Conservation (phyloP, 1,284 basidiomycete genomes). For the Psilocybe mexicana region DNA sequence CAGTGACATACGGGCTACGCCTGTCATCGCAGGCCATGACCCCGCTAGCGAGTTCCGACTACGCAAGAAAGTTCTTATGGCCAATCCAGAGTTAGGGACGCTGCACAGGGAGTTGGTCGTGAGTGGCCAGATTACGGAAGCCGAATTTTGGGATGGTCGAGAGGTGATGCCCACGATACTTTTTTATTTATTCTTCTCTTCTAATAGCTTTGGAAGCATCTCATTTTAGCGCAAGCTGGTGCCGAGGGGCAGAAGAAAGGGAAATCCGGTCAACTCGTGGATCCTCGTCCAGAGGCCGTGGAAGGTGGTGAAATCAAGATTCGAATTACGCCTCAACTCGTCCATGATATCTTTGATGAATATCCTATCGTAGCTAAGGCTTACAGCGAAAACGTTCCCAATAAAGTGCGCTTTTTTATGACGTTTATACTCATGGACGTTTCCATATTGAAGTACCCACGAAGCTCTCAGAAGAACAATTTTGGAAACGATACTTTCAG, state of each 20-base stretch:
- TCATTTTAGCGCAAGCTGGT: conserved; percentile 71
- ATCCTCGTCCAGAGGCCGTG: conserved; percentile 82
- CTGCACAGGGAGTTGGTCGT: conserved; percentile 88
- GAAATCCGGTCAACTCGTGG: conserved; percentile 83
- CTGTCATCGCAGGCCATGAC: conserved; percentile 58
- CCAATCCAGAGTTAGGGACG: conserved; percentile 71
- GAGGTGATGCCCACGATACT: conserved; percentile 52
- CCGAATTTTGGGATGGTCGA: conserved; percentile 94
- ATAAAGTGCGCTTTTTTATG: conserved; percentile 52
- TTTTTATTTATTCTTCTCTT: conserved; percentile 8
- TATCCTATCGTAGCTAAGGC: conserved; percentile 94
- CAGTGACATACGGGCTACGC: conserved; percentile 52
- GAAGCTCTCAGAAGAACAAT: conserved; percentile 85
- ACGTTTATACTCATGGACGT: conserved; percentile 3
- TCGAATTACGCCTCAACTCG: conserved; percentile 89
- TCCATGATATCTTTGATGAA: conserved; percentile 96
- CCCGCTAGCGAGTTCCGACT: conserved; percentile 67
- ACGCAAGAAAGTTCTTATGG: conserved; percentile 78
- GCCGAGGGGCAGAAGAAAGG: conserved; percentile 79
- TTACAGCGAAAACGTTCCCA: conserved; percentile 91
- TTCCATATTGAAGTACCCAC: conserved; percentile 17
- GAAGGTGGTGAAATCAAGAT: conserved; percentile 86
- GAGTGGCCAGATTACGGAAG: conserved; percentile 81
- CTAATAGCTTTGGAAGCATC: conserved; percentile 45
- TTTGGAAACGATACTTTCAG: conserved; percentile 97